Conservation (phyloP, 257 asterid species). For the Mitragyna speciosa region DNA sequence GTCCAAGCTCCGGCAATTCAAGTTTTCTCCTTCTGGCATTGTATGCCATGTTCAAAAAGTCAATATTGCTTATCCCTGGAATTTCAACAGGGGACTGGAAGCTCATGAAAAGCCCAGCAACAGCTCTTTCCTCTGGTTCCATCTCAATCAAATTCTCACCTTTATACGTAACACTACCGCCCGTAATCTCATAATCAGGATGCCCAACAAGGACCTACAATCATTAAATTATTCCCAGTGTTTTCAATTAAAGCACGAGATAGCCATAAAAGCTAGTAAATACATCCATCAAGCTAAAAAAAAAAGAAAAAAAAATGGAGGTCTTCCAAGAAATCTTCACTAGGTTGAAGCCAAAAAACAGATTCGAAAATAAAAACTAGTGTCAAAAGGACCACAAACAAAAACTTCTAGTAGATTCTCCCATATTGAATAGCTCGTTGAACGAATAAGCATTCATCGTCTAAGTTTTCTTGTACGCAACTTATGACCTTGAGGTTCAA, state of each 20-base stretch:
- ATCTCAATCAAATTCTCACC: constrained; percentile 88
- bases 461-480: not conserved
- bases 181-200: constrained; percentile 94
- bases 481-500: not conserved
- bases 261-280: not conserved
- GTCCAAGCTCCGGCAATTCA: constrained; percentile 88
- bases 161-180: constrained; percentile 76
- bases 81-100: constrained; percentile 96
- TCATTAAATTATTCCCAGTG: constrained; percentile 28
- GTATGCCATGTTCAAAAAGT: constrained; percentile 93
- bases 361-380: not conserved
- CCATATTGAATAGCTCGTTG: not conserved
- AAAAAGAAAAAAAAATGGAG: not conserved
- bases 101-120: constrained; percentile 97
- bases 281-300: not conserved
- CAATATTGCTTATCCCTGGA: constrained; percentile 96
- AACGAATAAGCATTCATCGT: not conserved
- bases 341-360: not conserved
- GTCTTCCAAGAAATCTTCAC: not conserved
- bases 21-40: constrained; percentile 80
- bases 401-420: not conserved
- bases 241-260: not conserved
- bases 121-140: constrained; percentile 94
- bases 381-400: not conserved
- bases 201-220: constrained; percentile 96